These are phyloP conservation scores for Neurospora intermedia DNA, from an alignment of 495 filamentous ascomycete species.

Conservation along the genomic window DNA sequence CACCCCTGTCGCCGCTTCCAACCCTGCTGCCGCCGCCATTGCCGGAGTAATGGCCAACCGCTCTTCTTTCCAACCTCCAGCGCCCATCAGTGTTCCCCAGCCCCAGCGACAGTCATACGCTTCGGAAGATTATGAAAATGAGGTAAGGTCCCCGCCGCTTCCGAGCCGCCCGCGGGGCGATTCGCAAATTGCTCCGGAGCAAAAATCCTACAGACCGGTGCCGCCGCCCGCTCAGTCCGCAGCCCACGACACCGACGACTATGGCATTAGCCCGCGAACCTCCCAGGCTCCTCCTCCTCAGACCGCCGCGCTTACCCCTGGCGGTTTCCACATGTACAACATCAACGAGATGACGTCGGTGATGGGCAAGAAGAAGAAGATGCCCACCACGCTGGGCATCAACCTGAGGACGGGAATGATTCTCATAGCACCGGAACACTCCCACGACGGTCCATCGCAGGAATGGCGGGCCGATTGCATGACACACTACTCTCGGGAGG, in stretches of 20 bases:
- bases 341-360: slow-evolving; percentile 93
- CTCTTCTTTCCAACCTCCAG: slow-evolving; percentile 12
- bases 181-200: slow-evolving; percentile 40
- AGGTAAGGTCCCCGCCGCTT: slow-evolving; percentile 38
- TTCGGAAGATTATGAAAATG: slow-evolving; percentile 22
- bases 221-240: slow-evolving; percentile 14
- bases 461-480: slow-evolving; percentile 93
- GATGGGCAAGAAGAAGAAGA: slow-evolving; percentile 94
- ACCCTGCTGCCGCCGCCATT: slow-evolving; percentile 60
- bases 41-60: slow-evolving; percentile 58
- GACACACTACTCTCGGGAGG: slow-evolving; percentile 90
- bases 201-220: slow-evolving; percentile 32
- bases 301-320: slow-evolving; percentile 43
- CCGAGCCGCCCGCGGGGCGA: slow-evolving; percentile 61
- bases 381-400: slow-evolving; percentile 87
- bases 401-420: slow-evolving; percentile 79
- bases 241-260: slow-evolving; percentile 13
- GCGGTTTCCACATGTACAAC: slow-evolving; percentile 85
- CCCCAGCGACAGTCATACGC: slow-evolving; percentile 11
- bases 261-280: slow-evolving; percentile 8
- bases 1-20: slow-evolving; percentile 32
- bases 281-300: slow-evolving; percentile 10
- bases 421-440: slow-evolving; percentile 80
- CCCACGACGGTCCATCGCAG: slow-evolving; percentile 64
- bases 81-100: slow-evolving; percentile 14